phyloP scores from a whole-genome alignment of 2,329 filamentous ascomycete genomes.

The Diplodia intermedia region DNA sequence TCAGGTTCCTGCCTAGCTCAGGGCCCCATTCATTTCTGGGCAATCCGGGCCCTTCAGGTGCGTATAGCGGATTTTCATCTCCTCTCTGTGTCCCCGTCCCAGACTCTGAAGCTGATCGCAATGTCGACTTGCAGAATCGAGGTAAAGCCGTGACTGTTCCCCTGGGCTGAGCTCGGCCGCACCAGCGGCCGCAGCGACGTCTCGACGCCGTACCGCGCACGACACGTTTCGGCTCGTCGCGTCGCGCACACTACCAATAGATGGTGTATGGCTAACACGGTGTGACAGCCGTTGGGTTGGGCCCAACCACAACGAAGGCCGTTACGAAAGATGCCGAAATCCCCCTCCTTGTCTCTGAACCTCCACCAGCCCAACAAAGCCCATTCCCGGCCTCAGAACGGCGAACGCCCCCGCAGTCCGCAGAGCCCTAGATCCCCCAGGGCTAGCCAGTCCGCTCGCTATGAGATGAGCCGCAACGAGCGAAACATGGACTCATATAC shows the following conservation, averaged over 20 bases:
- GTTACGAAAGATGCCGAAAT: slow-evolving; percentile 49
- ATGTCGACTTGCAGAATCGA: slow-evolving; percentile 32
- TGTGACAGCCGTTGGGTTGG: slow-evolving; percentile 33
- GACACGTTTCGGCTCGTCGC: slow-evolving; percentile 27
- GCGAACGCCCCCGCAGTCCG: slow-evolving; percentile 39
- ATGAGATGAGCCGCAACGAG: slow-evolving; percentile 30
- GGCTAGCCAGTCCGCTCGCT: slow-evolving; percentile 20
- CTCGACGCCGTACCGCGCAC: slow-evolving; percentile 18
- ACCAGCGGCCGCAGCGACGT: slow-evolving; percentile 17
- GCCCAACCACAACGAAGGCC: slow-evolving; percentile 40
- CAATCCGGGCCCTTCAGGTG: slow-evolving; percentile 31
- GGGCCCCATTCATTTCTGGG: slow-evolving; percentile 31
- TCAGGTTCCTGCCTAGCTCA: slow-evolving; percentile 31
- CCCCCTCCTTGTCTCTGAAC: slow-evolving; percentile 47
- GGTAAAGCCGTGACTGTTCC: slow-evolving; percentile 24
- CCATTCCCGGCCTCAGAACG: slow-evolving; percentile 41
- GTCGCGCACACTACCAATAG: slow-evolving; percentile 25
- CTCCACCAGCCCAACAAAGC: slow-evolving; percentile 38
- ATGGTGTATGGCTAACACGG: slow-evolving; percentile 29
- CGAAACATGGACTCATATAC: slow-evolving; percentile 27
- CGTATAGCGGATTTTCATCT: slow-evolving; percentile 28
- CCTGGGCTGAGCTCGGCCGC: slow-evolving; percentile 4
- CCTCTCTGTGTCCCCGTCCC: slow-evolving; percentile 21
- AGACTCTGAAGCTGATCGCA: slow-evolving; percentile 29
- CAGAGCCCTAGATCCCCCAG: slow-evolving; percentile 43